Conservation (phyloP, 78 protist species). For the Dictyostelium capitatum region DNA sequence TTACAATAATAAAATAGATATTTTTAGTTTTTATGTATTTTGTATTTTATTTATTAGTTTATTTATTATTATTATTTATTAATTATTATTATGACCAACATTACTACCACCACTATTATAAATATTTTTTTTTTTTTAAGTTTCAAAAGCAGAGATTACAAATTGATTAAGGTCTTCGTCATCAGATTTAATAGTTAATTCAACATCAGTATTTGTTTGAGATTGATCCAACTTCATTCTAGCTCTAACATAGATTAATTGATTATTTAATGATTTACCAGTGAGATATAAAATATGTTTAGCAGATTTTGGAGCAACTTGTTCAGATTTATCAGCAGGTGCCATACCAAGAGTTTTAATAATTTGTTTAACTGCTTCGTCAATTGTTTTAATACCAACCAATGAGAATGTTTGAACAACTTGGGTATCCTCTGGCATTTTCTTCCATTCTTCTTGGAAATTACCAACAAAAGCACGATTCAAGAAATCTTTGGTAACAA, state of each 20-base stretch:
- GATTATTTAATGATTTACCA: slow-evolving; percentile 63
- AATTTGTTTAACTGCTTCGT: slow-evolving; percentile 85
- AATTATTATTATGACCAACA: too few species aligned
- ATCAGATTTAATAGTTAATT: slow-evolving; percentile 51
- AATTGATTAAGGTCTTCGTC: slow-evolving; percentile 46
- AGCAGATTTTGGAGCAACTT: slow-evolving; percentile 53
- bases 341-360: slow-evolving; percentile 89
- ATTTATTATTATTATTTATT: too few species aligned
- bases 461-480: slow-evolving; percentile 56
- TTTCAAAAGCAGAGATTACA: slow-evolving; percentile 35
- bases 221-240: slow-evolving; percentile 59
- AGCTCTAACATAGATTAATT: slow-evolving; percentile 53
- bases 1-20: too few species aligned
- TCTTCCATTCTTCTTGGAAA: slow-evolving; percentile 88
- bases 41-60: too few species aligned
- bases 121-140: slow-evolving; percentile 6
- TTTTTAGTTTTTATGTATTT: too few species aligned
- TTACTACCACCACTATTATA: too few species aligned
- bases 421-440: slow-evolving; percentile 74
- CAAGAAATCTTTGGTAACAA: slow-evolving; percentile 83
- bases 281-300: slow-evolving; percentile 82
- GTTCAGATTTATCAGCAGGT: slow-evolving; percentile 84
- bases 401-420: slow-evolving; percentile 83
- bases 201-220: slow-evolving; percentile 47
- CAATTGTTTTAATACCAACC: slow-evolving; percentile 73